phyloP scores from a whole-genome alignment of 2,329 filamentous ascomycete genomes.

The Fusarium odoratissimum region DNA sequence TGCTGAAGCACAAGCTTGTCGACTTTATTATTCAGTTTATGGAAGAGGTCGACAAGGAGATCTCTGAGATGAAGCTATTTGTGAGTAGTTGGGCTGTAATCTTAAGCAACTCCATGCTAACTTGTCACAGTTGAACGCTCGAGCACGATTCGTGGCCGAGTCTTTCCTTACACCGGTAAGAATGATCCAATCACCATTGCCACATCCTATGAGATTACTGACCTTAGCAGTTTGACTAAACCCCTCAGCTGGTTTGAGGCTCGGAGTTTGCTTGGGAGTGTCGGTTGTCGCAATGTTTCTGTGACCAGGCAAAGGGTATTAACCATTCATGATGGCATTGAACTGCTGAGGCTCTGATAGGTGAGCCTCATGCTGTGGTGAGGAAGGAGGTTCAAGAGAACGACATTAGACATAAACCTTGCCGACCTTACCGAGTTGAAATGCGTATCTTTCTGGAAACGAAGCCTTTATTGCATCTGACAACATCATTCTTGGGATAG shows the following conservation, averaged over 20 bases:
- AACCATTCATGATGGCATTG: conserved; percentile 22
- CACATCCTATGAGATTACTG: conserved; percentile 1
- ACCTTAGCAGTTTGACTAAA: conserved; percentile 51
- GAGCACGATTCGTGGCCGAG: conserved; percentile 97
- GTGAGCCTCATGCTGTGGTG: conserved; percentile 14
- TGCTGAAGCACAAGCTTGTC: conserved; percentile 98
- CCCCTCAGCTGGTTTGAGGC: conserved; percentile 37
- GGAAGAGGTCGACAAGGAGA: conserved; percentile 99
- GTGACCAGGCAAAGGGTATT: conserved; percentile 22
- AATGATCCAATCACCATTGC: not conserved
- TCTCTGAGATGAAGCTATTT: conserved; percentile 99
- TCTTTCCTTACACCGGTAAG: conserved; percentile 94
- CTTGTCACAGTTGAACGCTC: conserved; percentile 81
- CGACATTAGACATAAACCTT: conserved; percentile 41
- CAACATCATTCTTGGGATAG: not conserved
- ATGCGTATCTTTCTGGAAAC: conserved; percentile 32
- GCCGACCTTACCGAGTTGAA: conserved; percentile 34
- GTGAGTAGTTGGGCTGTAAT: conserved; percentile 65
- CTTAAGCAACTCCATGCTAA: conserved; percentile 21
- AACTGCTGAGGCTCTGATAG: conserved; percentile 14
- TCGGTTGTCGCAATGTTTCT: conserved; percentile 23
- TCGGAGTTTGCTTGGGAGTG: conserved; percentile 32
- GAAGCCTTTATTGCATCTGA: not conserved
- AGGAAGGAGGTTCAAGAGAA: conserved; percentile 25
- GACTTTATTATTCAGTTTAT: conserved; percentile 99